Percentiles rank a stretch among this genome's conserved stretches.
Conservation (phyloP, 2,329 filamentous ascomycete species). For the Colletotrichum tropicale region DNA sequence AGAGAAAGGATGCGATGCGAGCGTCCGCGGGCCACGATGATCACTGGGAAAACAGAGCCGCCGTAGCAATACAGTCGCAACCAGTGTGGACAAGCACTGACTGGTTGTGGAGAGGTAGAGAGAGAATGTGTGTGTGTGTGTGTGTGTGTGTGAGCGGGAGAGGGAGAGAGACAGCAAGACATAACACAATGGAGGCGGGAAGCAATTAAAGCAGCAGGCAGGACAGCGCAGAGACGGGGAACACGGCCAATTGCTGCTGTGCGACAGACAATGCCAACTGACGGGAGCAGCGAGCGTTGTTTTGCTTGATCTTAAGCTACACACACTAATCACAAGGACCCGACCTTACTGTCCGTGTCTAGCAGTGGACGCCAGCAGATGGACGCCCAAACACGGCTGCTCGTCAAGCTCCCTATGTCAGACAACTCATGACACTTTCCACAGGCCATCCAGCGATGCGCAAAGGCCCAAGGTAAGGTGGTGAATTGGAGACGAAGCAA, state of each 20-base stretch:
- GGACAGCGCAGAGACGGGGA: not conserved
- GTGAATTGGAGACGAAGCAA: not conserved
- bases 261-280: not conserved
- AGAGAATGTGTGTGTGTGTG: not conserved
- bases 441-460: not conserved
- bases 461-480: not conserved
- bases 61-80: not conserved
- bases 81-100: not conserved
- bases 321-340: not conserved
- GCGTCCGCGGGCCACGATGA: not conserved
- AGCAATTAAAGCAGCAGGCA: not conserved
- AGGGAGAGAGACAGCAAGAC: not conserved
- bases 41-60: not conserved
- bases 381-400: not conserved
- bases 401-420: not conserved
- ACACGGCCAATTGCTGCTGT: not conserved
- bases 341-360: not conserved
- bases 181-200: not conserved
- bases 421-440: not conserved
- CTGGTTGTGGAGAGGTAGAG: not conserved
- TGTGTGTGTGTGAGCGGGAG: not conserved
- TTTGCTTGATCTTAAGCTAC: not conserved
- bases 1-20: constrained; percentile 9
- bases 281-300: not conserved
- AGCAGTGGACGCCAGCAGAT: not conserved